Evolutionary conservation across 2,329 filamentous ascomycete genomes (phyloP).

Genomic region (Neospermospora avenae): DNA sequence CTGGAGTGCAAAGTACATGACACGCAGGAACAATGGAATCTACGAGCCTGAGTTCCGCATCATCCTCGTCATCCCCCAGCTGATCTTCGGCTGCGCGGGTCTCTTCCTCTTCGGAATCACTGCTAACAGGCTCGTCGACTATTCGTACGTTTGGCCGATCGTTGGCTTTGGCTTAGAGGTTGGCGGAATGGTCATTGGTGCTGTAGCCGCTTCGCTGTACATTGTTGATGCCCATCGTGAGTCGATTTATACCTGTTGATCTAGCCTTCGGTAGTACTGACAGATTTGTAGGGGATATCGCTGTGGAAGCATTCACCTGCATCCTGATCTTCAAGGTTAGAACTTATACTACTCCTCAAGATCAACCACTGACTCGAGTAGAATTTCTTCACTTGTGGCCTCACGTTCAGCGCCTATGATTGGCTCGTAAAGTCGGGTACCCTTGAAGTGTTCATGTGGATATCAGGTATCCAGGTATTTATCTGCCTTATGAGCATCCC

Average conservation of each 20-base stretch:
- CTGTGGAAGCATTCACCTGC: slow-evolving; percentile 85
- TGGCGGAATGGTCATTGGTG: slow-evolving; percentile 87
- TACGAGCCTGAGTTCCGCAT: slow-evolving; percentile 93
- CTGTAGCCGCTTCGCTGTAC: slow-evolving; percentile 80
- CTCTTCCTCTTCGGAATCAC: slow-evolving; percentile 83
- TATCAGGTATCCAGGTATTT: slow-evolving; percentile 73
- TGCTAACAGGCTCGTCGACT: slow-evolving; percentile 58
- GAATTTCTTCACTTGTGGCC: slow-evolving; percentile 83
- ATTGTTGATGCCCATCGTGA: slow-evolving; percentile 88
- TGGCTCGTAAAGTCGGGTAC: slow-evolving; percentile 72
- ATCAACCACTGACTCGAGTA: not conserved
- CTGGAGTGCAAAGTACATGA: slow-evolving; percentile 66
- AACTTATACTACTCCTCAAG: not conserved
- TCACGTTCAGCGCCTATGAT: slow-evolving; percentile 80
- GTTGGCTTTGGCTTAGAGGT: slow-evolving; percentile 85
- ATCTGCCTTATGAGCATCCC: slow-evolving; percentile 74
- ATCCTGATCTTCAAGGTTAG: slow-evolving; percentile 76
- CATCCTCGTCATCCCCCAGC: slow-evolving; percentile 75
- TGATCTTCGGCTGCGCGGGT: slow-evolving; percentile 73
- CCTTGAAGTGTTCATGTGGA: slow-evolving; percentile 60
- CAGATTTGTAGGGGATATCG: slow-evolving; percentile 60
- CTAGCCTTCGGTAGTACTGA: not conserved
- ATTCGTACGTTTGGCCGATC: slow-evolving; percentile 66
- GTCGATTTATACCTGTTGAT: slow-evolving; percentile 34
- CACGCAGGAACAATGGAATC: slow-evolving; percentile 70